These are phyloP conservation scores for Lanmaoa rubissima DNA, from an alignment of 768 basidiomycete species.

Conservation along the genomic window DNA sequence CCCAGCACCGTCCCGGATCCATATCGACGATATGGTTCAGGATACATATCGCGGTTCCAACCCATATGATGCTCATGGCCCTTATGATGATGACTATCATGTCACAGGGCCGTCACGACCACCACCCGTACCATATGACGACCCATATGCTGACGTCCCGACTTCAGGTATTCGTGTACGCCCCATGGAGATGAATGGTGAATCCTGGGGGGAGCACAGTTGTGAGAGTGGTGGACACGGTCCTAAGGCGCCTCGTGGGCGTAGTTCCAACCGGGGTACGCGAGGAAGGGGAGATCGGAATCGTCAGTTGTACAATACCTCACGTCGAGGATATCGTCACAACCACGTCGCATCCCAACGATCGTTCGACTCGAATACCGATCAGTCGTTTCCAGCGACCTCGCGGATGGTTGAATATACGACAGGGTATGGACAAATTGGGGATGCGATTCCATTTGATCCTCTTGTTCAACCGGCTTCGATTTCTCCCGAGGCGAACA, in stretches of 20 bases:
- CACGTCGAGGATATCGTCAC: slow-evolving; percentile 18
- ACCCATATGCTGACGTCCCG: slow-evolving; percentile 64
- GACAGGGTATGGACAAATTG: slow-evolving; percentile 41
- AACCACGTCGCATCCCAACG: slow-evolving; percentile 19
- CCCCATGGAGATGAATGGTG: background rate
- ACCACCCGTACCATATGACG: slow-evolving; percentile 71
- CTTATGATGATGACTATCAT: slow-evolving; percentile 64
- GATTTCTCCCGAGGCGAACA: slow-evolving; percentile 8
- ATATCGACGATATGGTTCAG: slow-evolving; percentile 54
- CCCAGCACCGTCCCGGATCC: slow-evolving; percentile 51
- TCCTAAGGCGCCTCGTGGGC: slow-evolving; percentile 8
- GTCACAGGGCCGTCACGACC: slow-evolving; percentile 57
- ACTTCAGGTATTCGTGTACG: slow-evolving; percentile 20
- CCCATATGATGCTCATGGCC: slow-evolving; percentile 65
- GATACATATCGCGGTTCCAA: slow-evolving; percentile 46
- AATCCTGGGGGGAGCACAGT: slow-evolving; percentile 23
- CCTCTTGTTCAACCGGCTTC: slow-evolving; percentile 8
- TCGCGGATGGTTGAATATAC: slow-evolving; percentile 47
- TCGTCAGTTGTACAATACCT: slow-evolving; percentile 15
- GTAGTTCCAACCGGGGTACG: slow-evolving; percentile 26
- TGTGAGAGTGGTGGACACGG: slow-evolving; percentile 18
- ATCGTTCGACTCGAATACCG: slow-evolving; percentile 31
- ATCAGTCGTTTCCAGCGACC: slow-evolving; percentile 40
- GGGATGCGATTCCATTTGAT: slow-evolving; percentile 23
- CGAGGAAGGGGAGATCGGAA: slow-evolving; percentile 27